Evolutionary conservation across 192 early-diverging fungal genomes (phyloP), one percentile per base, ranked within the genome.

Genomic region (Diversispora epigaea): DNA sequence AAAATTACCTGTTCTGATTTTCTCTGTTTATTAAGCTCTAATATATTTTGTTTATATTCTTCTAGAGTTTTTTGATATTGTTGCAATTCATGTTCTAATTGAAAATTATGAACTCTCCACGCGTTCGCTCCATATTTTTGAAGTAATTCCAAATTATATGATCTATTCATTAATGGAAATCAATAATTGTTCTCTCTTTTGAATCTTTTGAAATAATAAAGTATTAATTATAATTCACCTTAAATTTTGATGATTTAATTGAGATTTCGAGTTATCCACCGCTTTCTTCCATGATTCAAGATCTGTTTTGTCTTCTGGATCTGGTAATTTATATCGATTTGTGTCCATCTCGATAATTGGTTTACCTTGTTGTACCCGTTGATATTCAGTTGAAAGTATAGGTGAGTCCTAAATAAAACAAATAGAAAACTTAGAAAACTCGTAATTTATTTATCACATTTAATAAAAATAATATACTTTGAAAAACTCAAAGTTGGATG

Each of bases 81-180:
- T 9, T 73, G 73, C 4, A 88, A 64, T 46, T 81, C 56, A 21
- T 68, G 72, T 55, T 88, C 84, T 62, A 86, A 25, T 41, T 88
- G 86, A 57, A 81, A 88, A 62, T 88, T 88, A 32, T 88, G 86
- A 55, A 86, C 67, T 64, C 83, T 83, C 86, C 86, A 88, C 0
- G 86, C 82, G 80, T 88, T 88, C 43, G 78, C 77, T 22, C 86
- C 86, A 63, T 83, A 87, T 60, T 86, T 86, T 75, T 80, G 81
- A 4, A 87, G 72, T 15, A 87, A 62, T 45, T 85, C 86, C 65
- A 87, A 56, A 70, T 87, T 83, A 52, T 81, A 77, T 62, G 73
- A 76, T 47, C 80, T 81, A 63, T 9, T 19, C 0, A 75, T 10
- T 55, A 62, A 56, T 47, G 47, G 75, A 40, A 10, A 6, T 14